These are phyloP conservation scores for Magnusiomyces tetraspermus DNA, from an alignment of 1,139 yeast species.

Conservation along the genomic window DNA sequence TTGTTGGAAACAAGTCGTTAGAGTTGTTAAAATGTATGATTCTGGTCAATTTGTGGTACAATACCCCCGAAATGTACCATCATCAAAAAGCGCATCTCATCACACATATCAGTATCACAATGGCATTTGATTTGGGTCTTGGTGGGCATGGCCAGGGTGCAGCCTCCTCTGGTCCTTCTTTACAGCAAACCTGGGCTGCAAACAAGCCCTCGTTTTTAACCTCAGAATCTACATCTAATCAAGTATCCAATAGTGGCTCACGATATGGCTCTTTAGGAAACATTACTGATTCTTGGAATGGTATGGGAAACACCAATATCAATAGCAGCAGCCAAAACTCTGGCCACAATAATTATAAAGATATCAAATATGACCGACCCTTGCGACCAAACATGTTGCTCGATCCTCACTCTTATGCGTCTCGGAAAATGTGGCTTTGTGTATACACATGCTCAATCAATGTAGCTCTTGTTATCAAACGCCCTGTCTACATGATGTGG, in stretches of 20 bases:
- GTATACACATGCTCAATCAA: constrained; percentile 27
- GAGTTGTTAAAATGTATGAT: constrained; percentile 58
- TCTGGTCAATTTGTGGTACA: constrained; percentile 66
- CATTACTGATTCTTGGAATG: neutral
- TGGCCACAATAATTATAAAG: constrained; percentile 5
- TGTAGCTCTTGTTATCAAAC: constrained; percentile 27
- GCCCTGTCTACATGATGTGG: constrained; percentile 30
- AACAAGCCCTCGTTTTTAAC: neutral
- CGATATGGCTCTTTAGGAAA: constrained; percentile 16
- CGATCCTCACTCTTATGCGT: constrained; percentile 32
- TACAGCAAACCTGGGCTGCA: neutral
- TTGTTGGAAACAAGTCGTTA: constrained; percentile 61
- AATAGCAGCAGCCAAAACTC: neutral
- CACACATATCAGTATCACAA: constrained; percentile 53
- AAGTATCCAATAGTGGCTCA: neutral
- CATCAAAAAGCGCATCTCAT: constrained; percentile 69
- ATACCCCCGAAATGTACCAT: constrained; percentile 71
- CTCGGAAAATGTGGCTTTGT: constrained; percentile 29
- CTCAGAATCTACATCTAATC: neutral
- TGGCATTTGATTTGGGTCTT: constrained; percentile 70
- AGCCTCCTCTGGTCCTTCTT: neutral
- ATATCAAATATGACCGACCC: constrained; percentile 27
- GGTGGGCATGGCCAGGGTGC: constrained; percentile 28
- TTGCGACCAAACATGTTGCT: constrained; percentile 32
- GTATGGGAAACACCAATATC: neutral